Base-by-base conservation (phyloP, 345 rosid species). In the Rhizophora mangle region DNA sequence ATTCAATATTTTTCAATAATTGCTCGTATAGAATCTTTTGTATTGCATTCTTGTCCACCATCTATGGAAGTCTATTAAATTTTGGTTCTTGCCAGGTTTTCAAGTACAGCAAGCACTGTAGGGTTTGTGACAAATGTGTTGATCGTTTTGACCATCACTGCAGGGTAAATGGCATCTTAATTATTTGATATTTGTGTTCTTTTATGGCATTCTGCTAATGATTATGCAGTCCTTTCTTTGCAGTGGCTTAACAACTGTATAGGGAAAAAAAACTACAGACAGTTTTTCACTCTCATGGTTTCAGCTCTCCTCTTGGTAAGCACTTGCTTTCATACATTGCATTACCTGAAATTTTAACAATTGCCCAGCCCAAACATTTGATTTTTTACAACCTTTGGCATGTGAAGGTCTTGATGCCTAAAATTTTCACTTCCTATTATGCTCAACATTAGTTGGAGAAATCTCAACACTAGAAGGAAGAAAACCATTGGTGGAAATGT, bases 221-320 rank as follows among this genome's bases (percentile, higher is more conserved):
- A 58, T 43, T 52, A 76, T 52, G 26, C 71, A 64, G 60, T 22
- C 36, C 7, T 70, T 60, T 77, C 47, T 59, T 66, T 81, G 69
- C 84, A 92, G 98, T 95, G 99, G 99, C 91, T 95, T 69, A 95
- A 95, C 85, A 95, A 92, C 75, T 95, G 97, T 71, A 83, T 95
- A 21, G 99, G 97, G 79, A 89, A 82, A 78, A 79, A 73, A 81
- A 95, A 92, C 76, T 95, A 95, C 80, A 78, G 87, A 64, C 88
- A 92, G 78, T 95, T 95, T 83, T 95, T 95, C 89, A 84, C 87
- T 57, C 97, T 95, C 72, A 92, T 92, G 98, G 83, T 86, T 66
- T 86, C 89, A 29, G 82, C 97, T 69, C 86, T 95, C 19, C 81
- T 92, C 74, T 81, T 95, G 93, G 96, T 92, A 84, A 86, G 96